Base-by-base conservation (phyloP, 345 rosid genomes). In the Salix purpurea region DNA sequence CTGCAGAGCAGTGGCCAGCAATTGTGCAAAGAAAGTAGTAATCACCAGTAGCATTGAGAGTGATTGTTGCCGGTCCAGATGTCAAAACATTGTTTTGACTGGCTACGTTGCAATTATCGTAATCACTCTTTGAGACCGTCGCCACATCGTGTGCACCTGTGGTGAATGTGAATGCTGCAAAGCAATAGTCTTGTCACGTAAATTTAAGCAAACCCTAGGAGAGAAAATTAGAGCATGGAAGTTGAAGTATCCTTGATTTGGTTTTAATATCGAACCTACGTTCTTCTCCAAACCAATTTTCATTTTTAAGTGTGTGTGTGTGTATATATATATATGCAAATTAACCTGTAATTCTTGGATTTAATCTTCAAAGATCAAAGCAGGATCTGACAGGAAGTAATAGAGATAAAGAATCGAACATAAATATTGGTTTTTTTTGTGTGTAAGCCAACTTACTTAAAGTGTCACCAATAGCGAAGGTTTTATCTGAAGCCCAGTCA, bases 141-240 rank as follows among this genome's bases (percentile, higher is more conserved):
- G 76, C 83, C 64, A 80, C 79, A 34, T 71, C 56, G 54, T 80
- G 83, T 32, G 1, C 24, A 65, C 76, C 79, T 1, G 83, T 66
- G 0, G 36, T 40, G 24, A 80, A 80, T 26, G 72, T 80, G 73
- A 80, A 80, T 2, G 14, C 83, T 80, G 79, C 71, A 69, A 67
- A 37, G 13, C 64, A 58, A 58, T 10, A 67, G 5, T 21, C 16
- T 65, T 28, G 5, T 30, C 68, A 65, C 1, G 5, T 65, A 65
- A 32, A 65, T 32, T 65, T 21, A 65, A 65, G 40, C 68, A 65
- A 65, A 65, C 32, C 40, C 36, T 6, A 16, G 3, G 11, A 32
- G 11, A 65, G 11, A 65, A 65, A 58, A 23, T 23, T n/a, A 19
- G n/a, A 19, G 4, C 19, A 19, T 52, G 0, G 19, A 16, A 5